Conservation (phyloP, 352 stramenopile genomes). For the Pythium utonaiense region DNA sequence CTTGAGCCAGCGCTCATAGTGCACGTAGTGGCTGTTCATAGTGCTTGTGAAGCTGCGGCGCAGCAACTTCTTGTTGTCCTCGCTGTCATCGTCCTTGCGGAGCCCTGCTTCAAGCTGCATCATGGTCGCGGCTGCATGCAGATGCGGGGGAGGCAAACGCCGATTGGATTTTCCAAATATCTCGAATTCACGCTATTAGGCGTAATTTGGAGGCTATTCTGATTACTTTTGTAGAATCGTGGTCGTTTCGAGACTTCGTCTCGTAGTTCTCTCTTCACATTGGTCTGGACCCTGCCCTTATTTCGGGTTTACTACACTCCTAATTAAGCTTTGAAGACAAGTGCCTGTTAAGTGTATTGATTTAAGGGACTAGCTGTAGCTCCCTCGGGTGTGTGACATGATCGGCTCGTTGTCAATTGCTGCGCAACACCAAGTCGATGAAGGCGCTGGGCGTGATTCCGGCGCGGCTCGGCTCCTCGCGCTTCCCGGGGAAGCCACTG, state of each 20-base stretch:
- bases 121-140: slow-evolving; percentile 4
- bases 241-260: slow-evolving; percentile 5
- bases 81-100: slow-evolving; percentile 51
- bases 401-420: slow-evolving; percentile 2
- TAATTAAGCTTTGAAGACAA: no score
- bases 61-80: slow-evolving; percentile 45
- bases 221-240: background rate
- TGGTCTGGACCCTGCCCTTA: no score
- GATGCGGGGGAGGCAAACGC: no score
- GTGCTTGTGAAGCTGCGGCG: slow-evolving; percentile 25
- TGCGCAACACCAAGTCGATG: slow-evolving; percentile 21
- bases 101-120: slow-evolving; percentile 65
- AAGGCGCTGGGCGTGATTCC: slow-evolving; percentile 80
- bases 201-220: no score
- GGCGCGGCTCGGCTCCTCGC: slow-evolving; percentile 61
- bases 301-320: no score
- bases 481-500: slow-evolving; percentile 78
- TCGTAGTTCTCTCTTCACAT: no score
- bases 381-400: slow-evolving; percentile 2
- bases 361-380: background rate
- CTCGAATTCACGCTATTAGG: no score
- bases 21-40: slow-evolving; percentile 24
- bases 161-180: no score
- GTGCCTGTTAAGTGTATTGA: slow-evolving; percentile 13
- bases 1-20: slow-evolving; percentile 68